Base-by-base conservation (phyloP, 2,329 filamentous ascomycete species). In the Cercospora sp. region DNA sequence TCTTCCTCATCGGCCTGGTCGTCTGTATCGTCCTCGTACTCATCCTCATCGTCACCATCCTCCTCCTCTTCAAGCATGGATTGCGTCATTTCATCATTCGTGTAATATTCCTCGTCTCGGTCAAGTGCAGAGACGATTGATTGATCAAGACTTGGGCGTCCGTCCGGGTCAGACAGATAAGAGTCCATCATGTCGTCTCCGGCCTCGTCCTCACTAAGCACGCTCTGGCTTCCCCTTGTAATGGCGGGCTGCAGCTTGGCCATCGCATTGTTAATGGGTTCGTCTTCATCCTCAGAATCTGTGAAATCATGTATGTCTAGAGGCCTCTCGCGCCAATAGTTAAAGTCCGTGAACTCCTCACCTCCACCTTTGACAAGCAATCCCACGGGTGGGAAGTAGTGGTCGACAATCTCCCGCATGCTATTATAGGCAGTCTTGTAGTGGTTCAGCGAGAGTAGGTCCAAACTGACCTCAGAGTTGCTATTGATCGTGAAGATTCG, bases 401-500 rank as follows among this genome's bases (percentile, higher is more conserved):
- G 95, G 78, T 99, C 95, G 6, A 99, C 92, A 68, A 99, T 90
- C 79, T 99, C 96, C 69, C 92, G 90, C 89, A 99, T 99, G 76
- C 92, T 94, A 70, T 97, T 93, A 78, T 99, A 99, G 71, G 92
- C 97, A 75, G 96, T 94, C 82, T 95, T 97, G 79, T 98, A 91
- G 79, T 93, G 96, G 81, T 97, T 97, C 65, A 98, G 85, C 70
- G 89, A 94, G 53, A 98, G 83, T 55, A 99, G 84, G 78, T 98
- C 94, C 24, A 99, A 84, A 30, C 91, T 94, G 32, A 99, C 94
- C 80, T 99, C 95, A 1, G 94, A 94, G 77, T 98, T 97, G 64
- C 92, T 95, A 80, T 99, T 99, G 84, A 99, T 99, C 16, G 95
- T 97, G 80, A 99, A 99, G 74, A 99, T 99, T 63, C 95, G 88